phyloP scores from a whole-genome alignment of 2,329 filamentous ascomycete species.

The Aspergillus fumigatus region DNA sequence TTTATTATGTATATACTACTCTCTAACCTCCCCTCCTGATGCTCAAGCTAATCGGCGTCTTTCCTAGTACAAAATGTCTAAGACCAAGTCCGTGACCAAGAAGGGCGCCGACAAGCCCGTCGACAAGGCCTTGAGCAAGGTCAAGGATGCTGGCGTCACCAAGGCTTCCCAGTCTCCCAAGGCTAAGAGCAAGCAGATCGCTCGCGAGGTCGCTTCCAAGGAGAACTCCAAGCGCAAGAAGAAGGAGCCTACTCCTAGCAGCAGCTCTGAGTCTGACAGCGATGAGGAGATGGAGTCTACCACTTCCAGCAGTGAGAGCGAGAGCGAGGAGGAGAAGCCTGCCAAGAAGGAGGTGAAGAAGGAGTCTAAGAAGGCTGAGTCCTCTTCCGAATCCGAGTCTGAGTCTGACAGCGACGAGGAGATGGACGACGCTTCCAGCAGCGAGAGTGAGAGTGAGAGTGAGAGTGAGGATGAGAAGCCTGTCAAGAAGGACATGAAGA shows the following conservation, averaged over 20 bases:
- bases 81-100: conserved; percentile 39
- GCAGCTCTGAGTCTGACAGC: conserved; percentile 32
- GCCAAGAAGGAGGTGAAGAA: conserved; percentile 26
- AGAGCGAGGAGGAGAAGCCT: conserved; percentile 31
- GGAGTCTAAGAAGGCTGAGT: conserved; percentile 26
- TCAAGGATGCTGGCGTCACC: conserved; percentile 44
- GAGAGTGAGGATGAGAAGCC: conserved; percentile 29
- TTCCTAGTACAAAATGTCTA: conserved; percentile 38
- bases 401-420: conserved; percentile 31
- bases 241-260: conserved; percentile 37
- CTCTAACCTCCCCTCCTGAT: conserved; percentile 2
- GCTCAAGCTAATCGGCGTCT: conserved; percentile 14
- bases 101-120: conserved; percentile 37
- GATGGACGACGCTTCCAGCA: conserved; percentile 26
- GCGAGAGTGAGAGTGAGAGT: conserved; percentile 30
- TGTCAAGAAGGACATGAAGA: conserved; percentile 22
- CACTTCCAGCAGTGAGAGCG: conserved; percentile 29
- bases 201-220: conserved; percentile 38
- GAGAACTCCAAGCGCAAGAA: conserved; percentile 43
- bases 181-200: conserved; percentile 43
- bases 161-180: conserved; percentile 43
- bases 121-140: conserved; percentile 44
- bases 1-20: background rate
- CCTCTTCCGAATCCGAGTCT: conserved; percentile 24
- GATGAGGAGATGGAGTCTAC: conserved; percentile 36